Evolutionary conservation across 2,329 filamentous ascomycete species (phyloP).

Genomic region (Colletotrichum cuscutae): DNA sequence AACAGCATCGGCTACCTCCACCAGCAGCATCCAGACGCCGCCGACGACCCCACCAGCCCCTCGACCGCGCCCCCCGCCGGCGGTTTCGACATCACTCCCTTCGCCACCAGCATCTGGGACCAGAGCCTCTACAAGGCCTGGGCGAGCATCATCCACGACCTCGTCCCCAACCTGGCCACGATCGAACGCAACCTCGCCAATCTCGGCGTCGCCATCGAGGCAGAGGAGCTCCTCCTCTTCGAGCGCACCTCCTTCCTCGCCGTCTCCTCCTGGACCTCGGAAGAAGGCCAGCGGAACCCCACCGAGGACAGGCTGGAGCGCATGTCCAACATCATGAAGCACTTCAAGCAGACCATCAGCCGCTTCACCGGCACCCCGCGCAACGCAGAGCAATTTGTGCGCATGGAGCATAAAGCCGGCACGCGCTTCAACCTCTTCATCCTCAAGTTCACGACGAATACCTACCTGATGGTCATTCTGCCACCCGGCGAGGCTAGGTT

Average conservation of each 20-base stretch:
- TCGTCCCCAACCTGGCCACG: slow-evolving; percentile 91
- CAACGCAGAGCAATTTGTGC: slow-evolving; percentile 81
- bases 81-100: slow-evolving; percentile 80
- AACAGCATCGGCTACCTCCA: slow-evolving; percentile 48
- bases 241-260: slow-evolving; percentile 96
- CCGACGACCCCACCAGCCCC: slow-evolving; percentile 36
- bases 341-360: slow-evolving; percentile 88
- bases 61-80: slow-evolving; percentile 38
- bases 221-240: slow-evolving; percentile 93
- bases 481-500: slow-evolving; percentile 92
- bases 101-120: slow-evolving; percentile 98
- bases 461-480: slow-evolving; percentile 91
- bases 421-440: slow-evolving; percentile 92
- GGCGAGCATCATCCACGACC: slow-evolving; percentile 96
- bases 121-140: slow-evolving; percentile 98
- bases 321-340: slow-evolving; percentile 97
- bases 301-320: slow-evolving; percentile 93
- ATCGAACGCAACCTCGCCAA: slow-evolving; percentile 89
- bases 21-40: slow-evolving; percentile 7
- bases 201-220: slow-evolving; percentile 86
- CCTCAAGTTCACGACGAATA: slow-evolving; percentile 96
- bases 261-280: slow-evolving; percentile 89
- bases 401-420: slow-evolving; percentile 83
- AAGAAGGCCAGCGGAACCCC: slow-evolving; percentile 81
- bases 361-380: slow-evolving; percentile 84